Evolutionary conservation across 371 early-diverging fungal species (phyloP), one percentile per base, ranked within the genome.

Genomic region (Dinochytrium kinnereticum): DNA sequence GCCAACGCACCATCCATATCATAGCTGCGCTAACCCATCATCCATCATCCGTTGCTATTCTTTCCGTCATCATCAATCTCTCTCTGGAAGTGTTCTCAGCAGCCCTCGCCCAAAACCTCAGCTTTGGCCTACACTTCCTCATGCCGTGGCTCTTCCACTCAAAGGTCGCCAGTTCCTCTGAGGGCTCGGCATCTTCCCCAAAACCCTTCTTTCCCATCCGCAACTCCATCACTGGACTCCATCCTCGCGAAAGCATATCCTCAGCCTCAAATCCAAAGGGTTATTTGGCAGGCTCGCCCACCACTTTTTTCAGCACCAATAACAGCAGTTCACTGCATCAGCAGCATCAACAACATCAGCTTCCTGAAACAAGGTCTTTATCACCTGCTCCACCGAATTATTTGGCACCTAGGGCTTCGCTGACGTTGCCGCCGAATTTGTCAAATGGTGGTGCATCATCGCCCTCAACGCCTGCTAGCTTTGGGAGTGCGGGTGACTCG

Each of bases 101-200:
- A n/a, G n/a, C n/a, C n/a, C n/a, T n/a, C n/a, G n/a, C 49, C 21
- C 49, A 44, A 44, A 44, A 13, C 49, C 21, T 21, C 26, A 28
- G 10, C 61, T 7, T 61, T 26, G 10, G 30, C 61, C 2, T 37
- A 10, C 17, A 13, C 7, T 31, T 34, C 34, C 3, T 61, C 34
- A 61, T 61, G 61, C 61, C 61, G 61, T 61, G 61, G 61, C 61
- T 61, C 34, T 61, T 61, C 61, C 61, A 61, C 36, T 61, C 61
- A 5, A 31, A 37, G 15, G 61, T 61, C 7, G 30, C 34, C 34
- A 61, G 19, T 24, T 33, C 61, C 34, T 7, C 34, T 2, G 36
- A 28, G 3, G 61, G 37, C 61, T 10, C 3, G 3, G 61, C 34
- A 5, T 30, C 36, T 15, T 61, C 61, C 36, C 61, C 61, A 37